These are phyloP conservation scores for Copromyces sp. DNA, from an alignment of 495 filamentous ascomycete genomes.

Conservation along the genomic window DNA sequence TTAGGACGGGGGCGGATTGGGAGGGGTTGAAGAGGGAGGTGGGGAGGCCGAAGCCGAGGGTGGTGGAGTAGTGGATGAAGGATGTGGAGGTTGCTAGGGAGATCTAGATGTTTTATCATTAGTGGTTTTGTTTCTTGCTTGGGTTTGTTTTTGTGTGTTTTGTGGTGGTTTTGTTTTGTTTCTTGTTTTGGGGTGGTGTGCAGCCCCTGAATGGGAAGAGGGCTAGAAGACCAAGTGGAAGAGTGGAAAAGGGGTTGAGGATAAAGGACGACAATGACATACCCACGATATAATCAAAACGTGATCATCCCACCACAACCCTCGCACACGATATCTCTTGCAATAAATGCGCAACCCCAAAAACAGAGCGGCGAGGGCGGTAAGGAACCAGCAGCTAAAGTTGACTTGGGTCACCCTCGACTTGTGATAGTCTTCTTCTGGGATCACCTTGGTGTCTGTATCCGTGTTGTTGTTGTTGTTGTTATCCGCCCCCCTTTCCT, in stretches of 20 bases:
- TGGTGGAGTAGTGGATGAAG: constrained; percentile 51
- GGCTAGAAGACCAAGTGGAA: not conserved
- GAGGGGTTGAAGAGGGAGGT: constrained; percentile 15
- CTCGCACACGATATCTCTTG: constrained; percentile 22
- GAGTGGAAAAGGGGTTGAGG: not conserved
- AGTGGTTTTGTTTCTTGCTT: not conserved
- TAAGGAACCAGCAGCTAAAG: constrained; percentile 30
- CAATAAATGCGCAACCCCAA: constrained; percentile 26
- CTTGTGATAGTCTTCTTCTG: not conserved
- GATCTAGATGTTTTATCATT: constrained; percentile 1
- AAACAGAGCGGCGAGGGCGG: constrained; percentile 24
- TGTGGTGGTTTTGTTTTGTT: not conserved
- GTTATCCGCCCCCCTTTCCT: not conserved
- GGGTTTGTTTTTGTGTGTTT: no score
- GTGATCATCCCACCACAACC: constrained; percentile 29
- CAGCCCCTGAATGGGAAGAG: not conserved
- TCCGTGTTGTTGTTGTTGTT: not conserved
- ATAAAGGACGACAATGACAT: constrained; percentile 12
- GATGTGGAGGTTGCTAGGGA: constrained; percentile 40
- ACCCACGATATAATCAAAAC: constrained; percentile 32
- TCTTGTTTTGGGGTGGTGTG: not conserved
- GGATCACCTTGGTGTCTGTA: not conserved
- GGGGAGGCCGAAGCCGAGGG: constrained; percentile 19
- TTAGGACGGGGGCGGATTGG: not conserved
- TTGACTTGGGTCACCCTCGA: constrained; percentile 22